phyloP scores from a whole-genome alignment of 768 basidiomycete species.

The Rickenella mellea region DNA sequence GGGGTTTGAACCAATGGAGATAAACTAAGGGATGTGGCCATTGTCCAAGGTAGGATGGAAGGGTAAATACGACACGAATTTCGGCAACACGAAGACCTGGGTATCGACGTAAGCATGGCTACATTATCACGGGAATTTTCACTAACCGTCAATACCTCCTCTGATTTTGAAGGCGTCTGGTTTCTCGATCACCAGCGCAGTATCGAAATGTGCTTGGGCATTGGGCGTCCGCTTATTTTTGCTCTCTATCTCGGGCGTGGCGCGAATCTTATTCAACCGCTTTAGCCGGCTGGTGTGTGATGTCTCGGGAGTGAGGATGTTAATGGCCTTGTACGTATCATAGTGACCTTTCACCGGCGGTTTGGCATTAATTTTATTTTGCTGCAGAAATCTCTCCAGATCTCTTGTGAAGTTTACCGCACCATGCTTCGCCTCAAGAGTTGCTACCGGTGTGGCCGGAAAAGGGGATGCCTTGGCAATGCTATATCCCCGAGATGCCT shows the following conservation, averaged over 20 bases:
- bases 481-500: no score
- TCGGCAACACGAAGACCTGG: conserved; percentile 8
- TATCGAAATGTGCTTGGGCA: conserved; percentile 6
- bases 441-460: neutral
- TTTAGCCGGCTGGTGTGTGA: no score
- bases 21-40: conserved; percentile 12
- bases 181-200: conserved; percentile 2
- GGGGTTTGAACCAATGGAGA: conserved; percentile 15
- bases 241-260: neutral
- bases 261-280: no score
- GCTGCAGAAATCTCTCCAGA: no score
- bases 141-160: neutral
- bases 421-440: neutral
- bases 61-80: conserved; percentile 6
- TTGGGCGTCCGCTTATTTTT: neutral
- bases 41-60: neutral
- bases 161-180: neutral
- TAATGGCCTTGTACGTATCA: no score
- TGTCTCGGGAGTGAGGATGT: no score
- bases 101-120: neutral
- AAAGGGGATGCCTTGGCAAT: conserved; percentile 3
- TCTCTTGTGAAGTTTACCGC: conserved; percentile 5
- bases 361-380: no score
- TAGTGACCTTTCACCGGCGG: no score
- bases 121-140: no score